A percentile compares a stretch with the other conserved stretches of the same genome.
phyloP scores from a whole-genome alignment of 371 early-diverging fungal species.

The Mortierella sp. region DNA sequence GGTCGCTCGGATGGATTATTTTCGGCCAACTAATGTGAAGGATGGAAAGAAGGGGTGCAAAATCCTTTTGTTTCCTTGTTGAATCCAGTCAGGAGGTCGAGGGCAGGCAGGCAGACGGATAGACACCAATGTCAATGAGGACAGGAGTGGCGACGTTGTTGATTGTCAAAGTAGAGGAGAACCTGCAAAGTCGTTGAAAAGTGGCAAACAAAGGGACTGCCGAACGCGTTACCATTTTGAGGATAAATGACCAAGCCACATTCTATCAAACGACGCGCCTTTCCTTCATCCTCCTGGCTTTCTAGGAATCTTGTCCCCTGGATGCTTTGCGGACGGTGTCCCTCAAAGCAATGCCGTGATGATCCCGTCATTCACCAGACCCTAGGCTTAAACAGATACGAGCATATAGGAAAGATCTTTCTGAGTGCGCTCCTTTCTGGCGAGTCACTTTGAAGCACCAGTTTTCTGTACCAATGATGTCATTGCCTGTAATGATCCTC shows the following conservation, averaged over 20 bases:
- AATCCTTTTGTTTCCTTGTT: not conserved
- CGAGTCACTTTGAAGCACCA: too few species aligned
- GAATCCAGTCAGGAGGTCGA: not conserved
- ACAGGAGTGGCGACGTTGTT: not conserved
- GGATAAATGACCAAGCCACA: too few species aligned
- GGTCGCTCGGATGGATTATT: not conserved
- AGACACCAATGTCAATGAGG: not conserved
- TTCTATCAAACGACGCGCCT: too few species aligned
- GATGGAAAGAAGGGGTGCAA: not conserved
- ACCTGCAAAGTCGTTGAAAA: too few species aligned
- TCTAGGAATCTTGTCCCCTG: not conserved
- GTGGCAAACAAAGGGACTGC: too few species aligned
- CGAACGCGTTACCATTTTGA: too few species aligned
- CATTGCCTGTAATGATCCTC: not conserved
- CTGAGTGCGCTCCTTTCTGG: not conserved
- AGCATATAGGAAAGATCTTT: not conserved
- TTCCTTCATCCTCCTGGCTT: too few species aligned
- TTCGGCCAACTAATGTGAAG: not conserved
- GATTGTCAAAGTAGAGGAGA: not conserved
- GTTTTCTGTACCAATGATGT: not conserved
- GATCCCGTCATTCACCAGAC: not conserved
- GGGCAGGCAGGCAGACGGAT: not conserved
- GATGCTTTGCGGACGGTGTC: not conserved
- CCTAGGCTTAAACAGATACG: not conserved
- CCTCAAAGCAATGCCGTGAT: not conserved